Evolutionary conservation across 768 basidiomycete genomes (phyloP), one percentile per base, ranked within the genome.

Genomic region (Strobilomyces confusus): DNA sequence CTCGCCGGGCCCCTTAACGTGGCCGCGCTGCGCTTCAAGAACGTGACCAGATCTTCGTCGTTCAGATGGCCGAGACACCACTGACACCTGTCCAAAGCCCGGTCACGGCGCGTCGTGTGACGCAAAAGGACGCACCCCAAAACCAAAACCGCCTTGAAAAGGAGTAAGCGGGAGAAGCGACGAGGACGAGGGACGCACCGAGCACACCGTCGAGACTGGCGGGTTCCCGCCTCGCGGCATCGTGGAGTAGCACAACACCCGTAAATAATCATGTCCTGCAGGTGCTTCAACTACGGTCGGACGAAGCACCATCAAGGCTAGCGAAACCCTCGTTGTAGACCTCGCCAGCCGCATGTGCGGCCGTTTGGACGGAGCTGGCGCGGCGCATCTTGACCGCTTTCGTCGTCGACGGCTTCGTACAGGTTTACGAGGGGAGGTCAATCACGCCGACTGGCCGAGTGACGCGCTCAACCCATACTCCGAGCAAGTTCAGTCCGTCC

Each of bases 1-100:
- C 86, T 84, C 38, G 69, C 60, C 2, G 63, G 69, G 32, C 62
- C 51, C n/a, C 84, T 75, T 52, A 98, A 67, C 0, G 92, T 82
- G 3, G 70, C 72, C 44, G 77, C 76, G 56, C 85, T 78, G 44
- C 84, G 75, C 59, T 77, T 73, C 58, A 98, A 77, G 72, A 98
- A 98, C 2, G 73, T 68, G 25, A 92, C 78, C 22, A 98, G 80
- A 66, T 95, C 89, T 9, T 66, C 63, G 65, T 95, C 84, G 50
- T 76, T 80, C 53, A 97, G 77, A 73, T 95, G 90, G 2, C 92
- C 90, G 15, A 98, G 78, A 73, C 95, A 95, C 95, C 95, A 98
- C 69, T 99, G 95, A 63, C 91, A 92, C 95, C 29, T 26, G 26
- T 26, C 26, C 26, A 26, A 26, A 26, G 26, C 26, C 26, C 26